A percentile compares a stretch with the other conserved stretches of the same genome.
Conservation (phyloP, 306 rosid species). For the Pterocarpus santalinus region DNA sequence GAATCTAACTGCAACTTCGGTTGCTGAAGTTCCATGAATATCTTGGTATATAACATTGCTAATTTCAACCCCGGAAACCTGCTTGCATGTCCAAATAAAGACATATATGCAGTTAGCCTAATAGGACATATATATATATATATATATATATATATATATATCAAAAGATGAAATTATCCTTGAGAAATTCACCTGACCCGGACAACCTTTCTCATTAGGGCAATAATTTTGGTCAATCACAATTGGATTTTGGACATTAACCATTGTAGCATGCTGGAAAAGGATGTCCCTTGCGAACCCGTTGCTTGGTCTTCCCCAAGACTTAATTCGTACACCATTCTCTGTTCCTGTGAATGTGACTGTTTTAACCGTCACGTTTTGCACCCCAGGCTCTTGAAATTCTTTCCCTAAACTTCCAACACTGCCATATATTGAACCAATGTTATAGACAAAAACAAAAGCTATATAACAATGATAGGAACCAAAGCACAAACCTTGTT, state of each 20-base stretch:
- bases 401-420: constrained; percentile 66
- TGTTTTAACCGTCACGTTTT: constrained; percentile 63
- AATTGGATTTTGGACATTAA: constrained; percentile 59
- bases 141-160: too few species aligned
- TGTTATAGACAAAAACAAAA: neutral
- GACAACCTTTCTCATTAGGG: constrained; percentile 52
- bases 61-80: constrained; percentile 56
- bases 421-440: constrained; percentile 42
- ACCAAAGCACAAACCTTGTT: too few species aligned
- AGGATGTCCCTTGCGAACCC: constrained; percentile 59
- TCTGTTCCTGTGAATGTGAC: constrained; percentile 48
- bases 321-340: constrained; percentile 63
- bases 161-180: too few species aligned
- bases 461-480: neutral
- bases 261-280: constrained; percentile 52
- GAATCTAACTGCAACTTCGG: constrained; percentile 53
- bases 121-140: too few species aligned
- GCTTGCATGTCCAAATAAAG: neutral
- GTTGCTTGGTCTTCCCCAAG: constrained; percentile 67
- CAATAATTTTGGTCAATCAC: constrained; percentile 68
- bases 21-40: constrained; percentile 57
- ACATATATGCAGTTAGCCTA: too few species aligned
- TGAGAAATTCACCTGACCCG: constrained; percentile 44
- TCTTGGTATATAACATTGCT: constrained; percentile 51
- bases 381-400: constrained; percentile 55